Percentiles rank a stretch among this genome's conserved stretches.
These are phyloP conservation scores for Dichotomocladium elegans DNA, from an alignment of 371 early-diverging fungal genomes.

Conservation along the genomic window DNA sequence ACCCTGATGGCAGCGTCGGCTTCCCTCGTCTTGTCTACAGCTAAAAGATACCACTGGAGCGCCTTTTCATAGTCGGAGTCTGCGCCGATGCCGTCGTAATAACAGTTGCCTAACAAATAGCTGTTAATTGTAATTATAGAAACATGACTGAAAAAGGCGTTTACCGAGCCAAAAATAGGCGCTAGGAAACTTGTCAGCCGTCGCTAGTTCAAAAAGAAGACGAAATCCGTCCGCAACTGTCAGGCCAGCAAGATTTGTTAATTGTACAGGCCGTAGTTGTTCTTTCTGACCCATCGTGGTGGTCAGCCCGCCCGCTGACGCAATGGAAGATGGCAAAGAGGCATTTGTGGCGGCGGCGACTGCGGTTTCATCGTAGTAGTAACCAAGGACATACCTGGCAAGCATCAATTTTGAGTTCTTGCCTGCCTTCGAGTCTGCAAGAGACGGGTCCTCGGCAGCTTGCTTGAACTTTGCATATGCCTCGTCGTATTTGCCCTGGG, in stretches of 20 bases:
- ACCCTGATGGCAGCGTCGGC: conserved; percentile 36
- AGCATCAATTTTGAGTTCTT: conserved; percentile 16
- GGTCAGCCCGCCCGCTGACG: too few species aligned
- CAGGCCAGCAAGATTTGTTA: not conserved
- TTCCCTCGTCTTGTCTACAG: conserved; percentile 38
- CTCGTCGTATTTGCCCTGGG: conserved; percentile 11
- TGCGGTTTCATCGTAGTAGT: not conserved
- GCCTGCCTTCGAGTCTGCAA: conserved; percentile 8
- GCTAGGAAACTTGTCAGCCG: conserved; percentile 10
- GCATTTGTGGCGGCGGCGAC: too few species aligned
- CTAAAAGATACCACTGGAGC: conserved; percentile 25
- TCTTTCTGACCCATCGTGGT: too few species aligned
- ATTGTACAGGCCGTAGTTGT: too few species aligned
- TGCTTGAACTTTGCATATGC: conserved; percentile 16
- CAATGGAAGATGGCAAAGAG: too few species aligned
- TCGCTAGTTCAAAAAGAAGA: conserved; percentile 7
- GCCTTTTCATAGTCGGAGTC: conserved; percentile 28
- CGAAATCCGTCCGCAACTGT: conserved; percentile 14
- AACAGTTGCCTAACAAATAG: conserved; percentile 11
- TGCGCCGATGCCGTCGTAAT: conserved; percentile 10
- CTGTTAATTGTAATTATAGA: not conserved
- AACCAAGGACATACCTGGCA: conserved; percentile 16
- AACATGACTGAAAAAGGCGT: not conserved
- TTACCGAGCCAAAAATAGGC: conserved; percentile 27
- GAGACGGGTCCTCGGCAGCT: conserved; percentile 10